Evolutionary conservation across 306 rosid genomes (phyloP).

Genomic region (Gillenia trifoliata): DNA sequence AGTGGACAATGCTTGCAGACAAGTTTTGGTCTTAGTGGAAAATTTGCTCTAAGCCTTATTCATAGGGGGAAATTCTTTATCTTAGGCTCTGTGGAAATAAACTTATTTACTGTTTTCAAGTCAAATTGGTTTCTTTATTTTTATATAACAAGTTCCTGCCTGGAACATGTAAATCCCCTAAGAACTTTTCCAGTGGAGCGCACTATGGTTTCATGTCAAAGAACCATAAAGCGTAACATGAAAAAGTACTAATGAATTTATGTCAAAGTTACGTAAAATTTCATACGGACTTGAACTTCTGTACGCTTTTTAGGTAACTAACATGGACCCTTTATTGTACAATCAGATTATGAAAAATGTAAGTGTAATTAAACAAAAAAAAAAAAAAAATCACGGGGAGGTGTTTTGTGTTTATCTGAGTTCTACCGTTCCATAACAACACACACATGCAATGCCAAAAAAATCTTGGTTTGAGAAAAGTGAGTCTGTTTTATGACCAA

Average conservation of each 20-base stretch:
- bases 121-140: background rate
- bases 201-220: background rate
- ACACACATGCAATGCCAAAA: background rate
- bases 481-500: background rate
- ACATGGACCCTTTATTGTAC: background rate
- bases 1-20: background rate
- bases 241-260: background rate
- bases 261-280: background rate
- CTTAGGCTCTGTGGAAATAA: background rate
- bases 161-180: background rate
- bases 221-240: background rate
- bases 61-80: background rate
- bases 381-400: background rate
- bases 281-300: background rate
- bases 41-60: background rate
- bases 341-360: background rate
- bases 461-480: background rate
- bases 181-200: background rate
- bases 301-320: background rate
- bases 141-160: background rate
- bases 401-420: background rate
- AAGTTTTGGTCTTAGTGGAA: background rate
- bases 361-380: background rate
- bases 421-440: background rate
- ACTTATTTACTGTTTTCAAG: background rate